A percentile compares a stretch with the other conserved stretches of the same genome.
These are phyloP conservation scores for Verticillium dahliae DNA, from an alignment of 2,329 filamentous ascomycete genomes.

Conservation along the genomic window DNA sequence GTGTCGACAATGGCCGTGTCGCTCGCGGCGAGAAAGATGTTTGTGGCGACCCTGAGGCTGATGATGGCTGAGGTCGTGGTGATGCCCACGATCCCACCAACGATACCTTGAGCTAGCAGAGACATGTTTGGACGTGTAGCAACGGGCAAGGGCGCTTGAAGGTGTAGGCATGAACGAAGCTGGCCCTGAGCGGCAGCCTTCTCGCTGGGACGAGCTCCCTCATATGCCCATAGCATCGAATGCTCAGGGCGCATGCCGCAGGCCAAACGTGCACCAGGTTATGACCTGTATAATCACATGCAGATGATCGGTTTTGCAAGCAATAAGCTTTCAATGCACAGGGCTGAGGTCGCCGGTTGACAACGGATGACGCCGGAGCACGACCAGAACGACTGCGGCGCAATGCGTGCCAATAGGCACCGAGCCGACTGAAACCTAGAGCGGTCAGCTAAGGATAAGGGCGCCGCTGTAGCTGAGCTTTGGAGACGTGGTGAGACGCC, in stretches of 20 bases:
- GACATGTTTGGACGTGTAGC: constrained; percentile 8
- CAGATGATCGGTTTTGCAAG: background rate
- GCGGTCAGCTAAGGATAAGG: background rate
- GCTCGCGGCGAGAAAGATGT: background rate
- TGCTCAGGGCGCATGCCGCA: too few species aligned
- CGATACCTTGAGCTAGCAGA: background rate
- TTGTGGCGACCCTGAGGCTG: background rate
- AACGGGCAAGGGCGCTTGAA: background rate
- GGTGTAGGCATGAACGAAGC: background rate
- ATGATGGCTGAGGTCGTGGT: background rate
- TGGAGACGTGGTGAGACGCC: background rate
- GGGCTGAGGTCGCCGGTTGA: background rate
- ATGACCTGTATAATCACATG: background rate
- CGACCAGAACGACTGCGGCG: background rate
- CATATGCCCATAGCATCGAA: background rate
- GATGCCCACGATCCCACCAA: background rate
- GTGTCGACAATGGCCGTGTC: background rate
- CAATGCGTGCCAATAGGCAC: background rate
- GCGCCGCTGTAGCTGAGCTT: background rate
- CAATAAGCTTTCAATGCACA: background rate
- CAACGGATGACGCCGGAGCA: background rate
- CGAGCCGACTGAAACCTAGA: background rate
- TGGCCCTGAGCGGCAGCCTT: background rate
- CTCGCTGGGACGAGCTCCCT: background rate
- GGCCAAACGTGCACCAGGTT: background rate